Base-by-base conservation (phyloP, 805 yeast genomes). In the Debaryomyces prosopidis region DNA sequence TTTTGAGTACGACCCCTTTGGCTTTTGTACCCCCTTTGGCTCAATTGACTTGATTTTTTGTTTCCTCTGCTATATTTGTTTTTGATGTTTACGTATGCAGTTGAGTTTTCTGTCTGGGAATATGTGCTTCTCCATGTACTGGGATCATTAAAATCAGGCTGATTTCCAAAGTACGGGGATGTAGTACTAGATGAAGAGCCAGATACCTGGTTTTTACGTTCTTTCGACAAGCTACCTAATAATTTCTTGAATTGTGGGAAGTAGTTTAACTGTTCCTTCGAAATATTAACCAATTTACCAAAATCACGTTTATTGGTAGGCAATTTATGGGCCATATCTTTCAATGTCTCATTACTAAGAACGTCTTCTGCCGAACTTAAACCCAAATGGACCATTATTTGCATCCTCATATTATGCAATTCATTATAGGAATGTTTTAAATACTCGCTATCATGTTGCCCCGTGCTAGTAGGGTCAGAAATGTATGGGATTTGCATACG, bases 281-380 rank as follows among this genome's bases (percentile, higher is more conserved):
- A 57, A 15, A 75, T 60, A 4, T 68, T 76, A 0, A 55, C 60
- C 39, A 81, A 53, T 40, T 55, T 59, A 5, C 68, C 61, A 58
- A 70, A 85, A 34, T 73, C 84, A 14, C 55, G 59, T 37, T 73
- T 73, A 12, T 72, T 75, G 2, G 71, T 68, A 1, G 90, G 89
- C 27, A 84, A 65, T 40, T 64, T 68, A 15, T 59, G 50, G 0
- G 87, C 81, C 81, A 84, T 76, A 36, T 80, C 82, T 47, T 73
- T 71, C 46, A 84, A 57, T 0, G 81, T 52, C 2, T 43, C 51
- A 35, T 69, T 73, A 19, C 58, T 47, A 2, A 68, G 40, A 12
- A 59, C 46, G 30, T 54, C 58, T 28, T 66, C 48, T 17, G 50
- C 49, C 16, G 61, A 60, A 35, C 5, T n/a, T 11, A 58, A 68